Evolutionary conservation across 2,329 filamentous ascomycete species (phyloP).

Genomic region (Phialemonium atrogriseum): DNA sequence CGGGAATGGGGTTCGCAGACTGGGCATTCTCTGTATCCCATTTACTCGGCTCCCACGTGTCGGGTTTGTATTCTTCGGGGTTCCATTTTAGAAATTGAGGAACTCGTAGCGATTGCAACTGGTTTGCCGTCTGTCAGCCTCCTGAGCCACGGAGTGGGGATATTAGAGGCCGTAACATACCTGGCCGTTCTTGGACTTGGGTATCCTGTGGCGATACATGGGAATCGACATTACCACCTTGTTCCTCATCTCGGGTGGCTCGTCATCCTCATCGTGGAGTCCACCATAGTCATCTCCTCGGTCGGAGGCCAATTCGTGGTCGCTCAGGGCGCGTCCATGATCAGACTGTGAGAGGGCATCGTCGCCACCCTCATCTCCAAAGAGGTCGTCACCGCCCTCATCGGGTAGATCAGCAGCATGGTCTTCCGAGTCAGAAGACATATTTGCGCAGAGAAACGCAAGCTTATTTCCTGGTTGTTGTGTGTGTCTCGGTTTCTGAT

Average conservation of each 20-base stretch:
- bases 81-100: slow-evolving; percentile 65
- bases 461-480: slow-evolving; percentile 4
- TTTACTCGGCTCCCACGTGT: slow-evolving; percentile 54
- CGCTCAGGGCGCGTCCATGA: slow-evolving; percentile 53
- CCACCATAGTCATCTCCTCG: slow-evolving; percentile 30
- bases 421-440: slow-evolving; percentile 51
- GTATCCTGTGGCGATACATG: slow-evolving; percentile 60
- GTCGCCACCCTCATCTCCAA: slow-evolving; percentile 53
- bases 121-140: slow-evolving; percentile 11
- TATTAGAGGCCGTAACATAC: no score
- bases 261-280: slow-evolving; percentile 37
- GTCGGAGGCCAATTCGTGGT: slow-evolving; percentile 51
- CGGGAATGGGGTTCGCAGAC: slow-evolving; percentile 51
- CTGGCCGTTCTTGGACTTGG: slow-evolving; percentile 62
- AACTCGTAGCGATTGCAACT: slow-evolving; percentile 64
- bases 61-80: slow-evolving; percentile 57
- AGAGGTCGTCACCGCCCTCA: slow-evolving; percentile 52
- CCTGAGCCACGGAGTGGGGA: no score
- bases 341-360: slow-evolving; percentile 49
- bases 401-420: slow-evolving; percentile 40
- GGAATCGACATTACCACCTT: slow-evolving; percentile 55
- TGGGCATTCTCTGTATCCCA: slow-evolving; percentile 45
- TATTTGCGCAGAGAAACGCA: slow-evolving; percentile 7
- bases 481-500: no score
- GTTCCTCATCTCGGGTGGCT: slow-evolving; percentile 31